Percentiles rank a stretch among this genome's conserved stretches.
Evolutionary conservation across 176 grass and related monocot species (phyloP).

Genomic region (Tuctoria greenei): DNA sequence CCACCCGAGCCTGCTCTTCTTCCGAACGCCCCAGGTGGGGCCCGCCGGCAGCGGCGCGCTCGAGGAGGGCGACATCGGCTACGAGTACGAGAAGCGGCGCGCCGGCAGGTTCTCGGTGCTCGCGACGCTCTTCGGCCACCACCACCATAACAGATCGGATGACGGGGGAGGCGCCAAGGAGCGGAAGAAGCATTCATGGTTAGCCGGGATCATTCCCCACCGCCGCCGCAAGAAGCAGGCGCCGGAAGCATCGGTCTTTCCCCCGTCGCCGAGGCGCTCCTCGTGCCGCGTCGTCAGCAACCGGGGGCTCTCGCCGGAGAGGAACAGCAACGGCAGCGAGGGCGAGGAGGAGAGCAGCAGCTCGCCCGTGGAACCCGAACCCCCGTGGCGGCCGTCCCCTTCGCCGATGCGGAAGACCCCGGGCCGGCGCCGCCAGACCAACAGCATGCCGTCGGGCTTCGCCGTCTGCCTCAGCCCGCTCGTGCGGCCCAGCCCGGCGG

Average conservation of each 20-base stretch:
- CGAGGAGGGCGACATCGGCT: conserved; percentile 44
- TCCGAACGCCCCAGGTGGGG: conserved; percentile 78
- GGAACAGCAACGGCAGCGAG: conserved; percentile 25
- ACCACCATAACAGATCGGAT: conserved; percentile 26
- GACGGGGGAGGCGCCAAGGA: conserved; percentile 3
- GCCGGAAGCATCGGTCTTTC: background rate
- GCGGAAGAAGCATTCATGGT: conserved; percentile 57
- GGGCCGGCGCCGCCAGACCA: conserved; percentile 41
- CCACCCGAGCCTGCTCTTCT: conserved; percentile 63
- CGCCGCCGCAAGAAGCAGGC: conserved; percentile 49
- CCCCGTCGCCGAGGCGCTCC: conserved; percentile 27
- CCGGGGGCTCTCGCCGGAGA: conserved; percentile 59
- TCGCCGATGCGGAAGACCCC: conserved; percentile 57
- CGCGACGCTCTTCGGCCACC: conserved; percentile 59
- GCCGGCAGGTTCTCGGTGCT: conserved; percentile 61
- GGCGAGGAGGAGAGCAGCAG: conserved; percentile 56
- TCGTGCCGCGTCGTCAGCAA: conserved; percentile 50
- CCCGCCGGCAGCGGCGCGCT: conserved; percentile 39
- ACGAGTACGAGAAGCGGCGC: conserved; percentile 41
- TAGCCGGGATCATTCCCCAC: conserved; percentile 58
- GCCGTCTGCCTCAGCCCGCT: conserved; percentile 87
- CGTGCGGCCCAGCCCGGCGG: conserved; percentile 67
- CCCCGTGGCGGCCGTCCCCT: conserved; percentile 62
- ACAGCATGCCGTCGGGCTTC: conserved; percentile 49
- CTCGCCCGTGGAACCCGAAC: conserved; percentile 39